Conservation (phyloP, 345 rosid genomes). For the Excoecaria cochinchinensis region DNA sequence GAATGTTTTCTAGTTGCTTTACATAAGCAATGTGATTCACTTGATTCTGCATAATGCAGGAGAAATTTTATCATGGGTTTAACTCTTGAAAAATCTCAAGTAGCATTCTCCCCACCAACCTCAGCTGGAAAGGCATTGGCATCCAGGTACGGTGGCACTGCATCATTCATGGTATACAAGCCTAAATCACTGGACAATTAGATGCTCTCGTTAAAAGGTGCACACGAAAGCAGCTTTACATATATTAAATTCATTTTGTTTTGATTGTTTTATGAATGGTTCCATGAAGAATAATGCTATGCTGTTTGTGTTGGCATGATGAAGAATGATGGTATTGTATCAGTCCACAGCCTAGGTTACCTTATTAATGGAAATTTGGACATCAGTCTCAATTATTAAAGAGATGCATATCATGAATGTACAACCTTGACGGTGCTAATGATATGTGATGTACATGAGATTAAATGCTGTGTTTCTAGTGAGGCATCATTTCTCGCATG, state of each 20-base stretch:
- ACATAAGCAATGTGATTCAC: not conserved
- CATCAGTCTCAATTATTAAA: not conserved
- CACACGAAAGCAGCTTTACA: too few relatives aligned
- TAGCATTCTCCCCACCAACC: conserved; percentile 83
- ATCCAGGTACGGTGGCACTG: conserved; percentile 41
- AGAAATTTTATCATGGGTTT: conserved; percentile 51
- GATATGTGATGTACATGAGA: too few relatives aligned
- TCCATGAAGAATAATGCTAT: not conserved
- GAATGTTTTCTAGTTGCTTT: too few relatives aligned
- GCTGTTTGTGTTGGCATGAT: not conserved
- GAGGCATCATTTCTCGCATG: too few relatives aligned
- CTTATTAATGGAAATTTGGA: not conserved
- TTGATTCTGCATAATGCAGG: conserved; percentile 38
- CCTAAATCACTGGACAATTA: conserved; percentile 21
- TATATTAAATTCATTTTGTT: too few relatives aligned
- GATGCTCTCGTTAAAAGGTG: not conserved
- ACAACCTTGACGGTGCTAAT: not conserved
- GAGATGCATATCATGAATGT: not conserved
- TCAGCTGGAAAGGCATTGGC: conserved; percentile 70
- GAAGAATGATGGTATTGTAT: not conserved
- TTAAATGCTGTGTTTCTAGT: too few relatives aligned
- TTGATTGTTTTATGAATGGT: not conserved
- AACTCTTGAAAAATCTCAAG: conserved; percentile 44
- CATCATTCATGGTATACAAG: conserved; percentile 59
- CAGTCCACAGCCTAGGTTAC: not conserved